Base-by-base conservation (phyloP, 768 basidiomycete genomes). In the Hericium rajendrae region DNA sequence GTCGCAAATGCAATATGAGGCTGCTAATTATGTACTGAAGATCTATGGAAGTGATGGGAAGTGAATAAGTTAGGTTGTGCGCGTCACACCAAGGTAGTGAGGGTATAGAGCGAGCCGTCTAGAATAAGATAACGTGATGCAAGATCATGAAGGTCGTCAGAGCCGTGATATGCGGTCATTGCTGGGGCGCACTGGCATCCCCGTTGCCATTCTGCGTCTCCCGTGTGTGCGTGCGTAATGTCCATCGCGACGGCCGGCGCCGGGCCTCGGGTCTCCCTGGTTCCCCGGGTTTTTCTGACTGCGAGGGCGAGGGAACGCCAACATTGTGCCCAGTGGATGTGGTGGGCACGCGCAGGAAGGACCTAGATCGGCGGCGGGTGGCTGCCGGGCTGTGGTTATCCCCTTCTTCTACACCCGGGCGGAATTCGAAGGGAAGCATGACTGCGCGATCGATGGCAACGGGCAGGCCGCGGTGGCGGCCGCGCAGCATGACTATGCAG, bases 401-500 rank as follows among this genome's bases (percentile, higher is more conserved):
- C 1, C 39, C 38, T 1, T 20, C 52, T 12, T 53, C 38, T 1
- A 32, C 1, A 2, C 50, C 38, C 6, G 1, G 32, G 16, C 54
- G 64, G 58, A 80, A 80, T 57, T 91, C 90, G 38, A 73, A 74
- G 0, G 91, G 92, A 16, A 94, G 76, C 67, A 94, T 77, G 53
- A 94, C 80, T 0, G 93, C 90, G 54, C 93, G 83, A 70, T 93
- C 91, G 50, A 94, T 91, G 9, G 90, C 91, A 20, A 89, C 85
- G 0, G 91, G 91, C 6, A 93, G 73, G 39, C 91, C 91, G 50
- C 94, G 85, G 69, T 97, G 94, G 12, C 92, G 81, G 8, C 94
- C 93, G 57, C 97, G 88, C 59, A 99, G 78, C 91, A 98, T 98
- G 62, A 98, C 92, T 10, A 81, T 69, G 66, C 84, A 85, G 26